These are phyloP conservation scores for Knufia petricola DNA, from an alignment of 2,329 filamentous ascomycete genomes.

Conservation along the genomic window DNA sequence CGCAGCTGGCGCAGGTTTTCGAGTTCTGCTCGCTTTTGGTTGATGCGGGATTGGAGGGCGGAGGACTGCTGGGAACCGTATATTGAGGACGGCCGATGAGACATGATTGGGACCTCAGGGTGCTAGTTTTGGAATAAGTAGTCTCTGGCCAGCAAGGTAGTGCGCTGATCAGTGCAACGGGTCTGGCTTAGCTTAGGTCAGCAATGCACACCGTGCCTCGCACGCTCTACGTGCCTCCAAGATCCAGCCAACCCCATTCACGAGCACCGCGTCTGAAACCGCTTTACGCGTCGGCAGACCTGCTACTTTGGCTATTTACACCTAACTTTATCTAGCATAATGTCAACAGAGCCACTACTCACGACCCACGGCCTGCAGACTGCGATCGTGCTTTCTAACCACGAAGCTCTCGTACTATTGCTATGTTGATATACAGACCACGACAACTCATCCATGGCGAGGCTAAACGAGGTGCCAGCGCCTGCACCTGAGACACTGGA, in stretches of 20 bases:
- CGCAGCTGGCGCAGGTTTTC: slow-evolving; percentile 53
- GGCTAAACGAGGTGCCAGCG: slow-evolving; percentile 37
- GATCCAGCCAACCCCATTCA: not conserved
- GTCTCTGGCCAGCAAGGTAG: no score
- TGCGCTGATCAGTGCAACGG: no score
- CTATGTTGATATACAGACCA: slow-evolving; percentile 1
- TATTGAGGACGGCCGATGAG: slow-evolving; percentile 22
- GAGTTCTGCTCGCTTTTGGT: slow-evolving; percentile 54
- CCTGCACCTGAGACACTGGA: slow-evolving; percentile 39
- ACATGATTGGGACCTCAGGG: no score
- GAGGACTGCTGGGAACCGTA: slow-evolving; percentile 31
- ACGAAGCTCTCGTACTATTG: slow-evolving; percentile 2
- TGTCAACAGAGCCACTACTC: not conserved
- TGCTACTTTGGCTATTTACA: not conserved
- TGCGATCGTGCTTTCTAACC: not conserved
- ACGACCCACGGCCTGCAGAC: no score
- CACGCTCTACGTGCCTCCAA: no score
- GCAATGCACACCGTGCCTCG: no score
- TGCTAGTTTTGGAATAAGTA: no score
- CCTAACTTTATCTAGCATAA: not conserved
- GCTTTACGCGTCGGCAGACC: slow-evolving; percentile 1
- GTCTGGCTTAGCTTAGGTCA: no score
- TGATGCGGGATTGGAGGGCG: slow-evolving; percentile 50
- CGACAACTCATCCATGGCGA: slow-evolving; percentile 32
- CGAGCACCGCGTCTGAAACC: not conserved